These are phyloP conservation scores for Aspergillus saccharolyticus DNA, from an alignment of 495 filamentous ascomycete species.

Conservation along the genomic window DNA sequence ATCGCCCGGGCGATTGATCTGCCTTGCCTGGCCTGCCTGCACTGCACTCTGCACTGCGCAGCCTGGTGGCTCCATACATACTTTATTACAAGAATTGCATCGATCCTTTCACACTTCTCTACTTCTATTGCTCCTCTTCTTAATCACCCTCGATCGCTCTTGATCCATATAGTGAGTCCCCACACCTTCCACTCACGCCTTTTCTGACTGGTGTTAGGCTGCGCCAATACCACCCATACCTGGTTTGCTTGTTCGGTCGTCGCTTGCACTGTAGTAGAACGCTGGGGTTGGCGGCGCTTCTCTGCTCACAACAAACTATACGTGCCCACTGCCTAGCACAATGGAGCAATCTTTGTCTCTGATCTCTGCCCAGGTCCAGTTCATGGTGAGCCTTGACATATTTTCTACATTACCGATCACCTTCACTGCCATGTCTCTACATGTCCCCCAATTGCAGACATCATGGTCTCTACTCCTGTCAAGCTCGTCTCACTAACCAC, in stretches of 20 bases:
- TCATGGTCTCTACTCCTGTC: neutral
- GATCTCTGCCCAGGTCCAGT: conserved; percentile 52
- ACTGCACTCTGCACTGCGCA: neutral
- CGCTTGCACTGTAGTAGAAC: neutral
- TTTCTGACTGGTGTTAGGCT: neutral
- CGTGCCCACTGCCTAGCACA: conserved; percentile 1
- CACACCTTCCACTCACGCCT: neutral
- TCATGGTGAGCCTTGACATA: conserved; percentile 41
- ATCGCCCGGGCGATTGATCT: neutral
- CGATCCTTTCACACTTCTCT: neutral
- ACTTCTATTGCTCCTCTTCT: neutral
- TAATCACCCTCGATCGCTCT: neutral
- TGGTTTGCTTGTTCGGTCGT: neutral
- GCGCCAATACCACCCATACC: too few relatives aligned
- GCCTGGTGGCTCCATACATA: neutral
- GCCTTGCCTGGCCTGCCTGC: neutral
- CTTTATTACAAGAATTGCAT: neutral
- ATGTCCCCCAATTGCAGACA: neutral
- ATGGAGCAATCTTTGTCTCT: conserved; percentile 48
- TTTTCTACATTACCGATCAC: conserved; percentile 3
- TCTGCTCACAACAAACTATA: neutral
- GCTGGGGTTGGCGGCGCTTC: neutral
- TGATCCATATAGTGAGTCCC: neutral
- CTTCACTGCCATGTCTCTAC: neutral
- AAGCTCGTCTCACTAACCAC: conserved; percentile 14